These are phyloP conservation scores for Quercus berberidifolia DNA, from an alignment of 306 rosid genomes.

Conservation along the genomic window DNA sequence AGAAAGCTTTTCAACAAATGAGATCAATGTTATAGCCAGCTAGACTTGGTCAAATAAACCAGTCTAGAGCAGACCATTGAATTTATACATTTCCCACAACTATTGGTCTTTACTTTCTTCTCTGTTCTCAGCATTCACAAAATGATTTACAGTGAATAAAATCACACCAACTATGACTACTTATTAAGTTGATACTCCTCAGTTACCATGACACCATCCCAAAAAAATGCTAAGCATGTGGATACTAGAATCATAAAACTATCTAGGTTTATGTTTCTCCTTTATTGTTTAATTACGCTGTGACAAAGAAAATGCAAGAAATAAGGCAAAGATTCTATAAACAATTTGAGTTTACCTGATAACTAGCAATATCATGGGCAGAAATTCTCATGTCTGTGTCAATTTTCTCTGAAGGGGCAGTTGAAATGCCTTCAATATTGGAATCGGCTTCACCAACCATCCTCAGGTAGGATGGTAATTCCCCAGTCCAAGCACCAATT, in stretches of 20 bases:
- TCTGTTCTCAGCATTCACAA: neutral
- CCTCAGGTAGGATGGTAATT: conserved; percentile 65
- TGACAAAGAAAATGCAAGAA: conserved; percentile 3
- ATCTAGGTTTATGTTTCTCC: neutral
- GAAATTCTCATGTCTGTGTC: conserved; percentile 44
- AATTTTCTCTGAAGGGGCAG: conserved; percentile 36
- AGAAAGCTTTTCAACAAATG: neutral
- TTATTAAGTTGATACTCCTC: neutral
- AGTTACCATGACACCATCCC: neutral
- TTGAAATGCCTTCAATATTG: conserved; percentile 35
- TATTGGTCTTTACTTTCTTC: neutral
- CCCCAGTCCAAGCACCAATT: conserved; percentile 75
- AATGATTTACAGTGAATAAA: neutral
- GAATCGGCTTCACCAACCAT: conserved; percentile 25
- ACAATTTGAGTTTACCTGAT: conserved; percentile 55
- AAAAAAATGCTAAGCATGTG: neutral
- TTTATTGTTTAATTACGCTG: neutral
- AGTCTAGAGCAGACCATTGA: neutral
- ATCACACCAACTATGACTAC: neutral
- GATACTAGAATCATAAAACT: neutral
- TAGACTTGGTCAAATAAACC: neutral
- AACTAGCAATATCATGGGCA: conserved; percentile 82
- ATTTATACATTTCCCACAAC: neutral
- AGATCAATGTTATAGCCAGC: neutral
- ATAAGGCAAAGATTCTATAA: neutral